Base-by-base conservation (phyloP, 257 asterid species). In the Euphrasia confusa region DNA sequence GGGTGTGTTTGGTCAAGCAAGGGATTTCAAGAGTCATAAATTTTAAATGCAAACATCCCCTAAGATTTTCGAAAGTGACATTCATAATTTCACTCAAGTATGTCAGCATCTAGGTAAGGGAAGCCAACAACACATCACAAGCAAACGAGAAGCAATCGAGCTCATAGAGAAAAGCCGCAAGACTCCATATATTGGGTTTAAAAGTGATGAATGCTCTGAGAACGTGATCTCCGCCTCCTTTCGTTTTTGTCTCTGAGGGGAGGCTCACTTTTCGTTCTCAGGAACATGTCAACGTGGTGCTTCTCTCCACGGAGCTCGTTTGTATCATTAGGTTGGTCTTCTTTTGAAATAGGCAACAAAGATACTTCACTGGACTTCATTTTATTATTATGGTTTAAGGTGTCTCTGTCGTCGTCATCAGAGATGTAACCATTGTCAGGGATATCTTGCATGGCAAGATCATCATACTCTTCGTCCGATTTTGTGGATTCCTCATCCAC, bases 381-480 rank as follows among this genome's bases (percentile, higher is more conserved):
- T 39, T 74, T 70, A 58, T 37, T 37, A 5, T 47, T 47, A 50
- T 50, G 68, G 61, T 61, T 54, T 2, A 49, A 14, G 7, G 1
- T 5, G 14, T 47, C 35, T 58, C 58, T 74, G 26, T 82, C 82
- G 10, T 85, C 90, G 1, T 81, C 82, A 54, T 81, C 88, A 7
- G 79, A 65, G 13, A 62, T 40, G 70, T 84, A 80, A 45, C 87
- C 89, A 21, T 61, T 69, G 15, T 81, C 84, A 12, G 77, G 78
- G 60, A 58, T 33, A 61, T 85, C 94, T 70, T 75, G 75, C 84
- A 85, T 77, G 21, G 96, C 95, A 58, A 91, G 95, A 72, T 86
- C 98, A 39, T 91, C 96, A 53, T 86, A 88, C 74, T 91, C 96
- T 71, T 90, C 98, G 1, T 91, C 95, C 1, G 96, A 86, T 73